Conservation (phyloP, 331 rosid genomes). For the Quercus phellos region DNA sequence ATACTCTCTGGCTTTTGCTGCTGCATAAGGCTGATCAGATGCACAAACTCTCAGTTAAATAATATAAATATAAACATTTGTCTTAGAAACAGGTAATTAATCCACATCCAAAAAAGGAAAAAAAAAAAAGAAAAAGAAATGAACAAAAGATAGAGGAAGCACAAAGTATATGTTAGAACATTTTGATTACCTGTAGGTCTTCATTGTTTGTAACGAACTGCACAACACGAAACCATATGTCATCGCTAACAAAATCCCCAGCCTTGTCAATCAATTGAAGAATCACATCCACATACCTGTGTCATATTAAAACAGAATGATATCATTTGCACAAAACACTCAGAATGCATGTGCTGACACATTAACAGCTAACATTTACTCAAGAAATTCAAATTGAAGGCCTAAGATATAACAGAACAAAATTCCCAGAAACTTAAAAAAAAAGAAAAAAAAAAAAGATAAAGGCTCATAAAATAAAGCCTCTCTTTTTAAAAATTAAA, state of each 20-base stretch:
- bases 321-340: conserved; percentile 4
- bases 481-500: no score
- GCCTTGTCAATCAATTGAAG: conserved; percentile 99
- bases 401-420: not conserved
- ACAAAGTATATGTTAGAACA: conserved; percentile 13
- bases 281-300: conserved; percentile 96
- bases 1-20: conserved; percentile 91
- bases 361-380: no score
- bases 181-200: conserved; percentile 83
- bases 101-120: not conserved
- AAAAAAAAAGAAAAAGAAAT: no score
- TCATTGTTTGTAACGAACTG: conserved; percentile 98
- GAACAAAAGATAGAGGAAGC: no score
- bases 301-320: conserved; percentile 19
- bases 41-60: conserved; percentile 38
- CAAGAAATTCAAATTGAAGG: not conserved
- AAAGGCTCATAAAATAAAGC: no score
- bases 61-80: conserved; percentile 2
- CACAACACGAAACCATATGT: conserved; percentile 99
- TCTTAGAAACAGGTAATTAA: not conserved
- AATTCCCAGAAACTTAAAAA: not conserved
- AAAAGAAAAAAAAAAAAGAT: no score
- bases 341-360: not conserved
- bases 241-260: conserved; percentile 98
- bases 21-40: conserved; percentile 89